These are phyloP conservation scores for Herpotrichia juniperi DNA, from an alignment of 2,329 filamentous ascomycete genomes.

Conservation along the genomic window DNA sequence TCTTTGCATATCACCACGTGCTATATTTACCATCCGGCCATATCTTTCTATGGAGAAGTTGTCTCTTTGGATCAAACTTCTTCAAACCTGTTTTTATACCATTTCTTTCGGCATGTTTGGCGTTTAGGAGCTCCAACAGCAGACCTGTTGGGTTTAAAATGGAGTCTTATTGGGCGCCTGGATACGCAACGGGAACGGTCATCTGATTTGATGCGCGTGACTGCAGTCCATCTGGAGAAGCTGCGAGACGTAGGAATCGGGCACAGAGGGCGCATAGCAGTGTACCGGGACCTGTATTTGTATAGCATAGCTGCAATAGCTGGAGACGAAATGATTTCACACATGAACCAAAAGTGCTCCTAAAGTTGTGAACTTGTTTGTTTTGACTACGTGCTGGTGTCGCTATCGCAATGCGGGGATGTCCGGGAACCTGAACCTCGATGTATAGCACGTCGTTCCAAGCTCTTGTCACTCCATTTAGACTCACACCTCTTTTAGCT, in stretches of 20 bases:
- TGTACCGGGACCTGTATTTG: conserved; percentile 3
- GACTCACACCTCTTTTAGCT: conserved; percentile 8
- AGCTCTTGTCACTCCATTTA: conserved; percentile 7
- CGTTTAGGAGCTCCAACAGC: conserved; percentile 23
- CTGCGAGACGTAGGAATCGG: background rate
- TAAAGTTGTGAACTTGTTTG: background rate
- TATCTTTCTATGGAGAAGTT: background rate
- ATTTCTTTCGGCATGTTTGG: conserved; percentile 26
- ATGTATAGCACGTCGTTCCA: conserved; percentile 6
- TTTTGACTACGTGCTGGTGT: conserved; percentile 5
- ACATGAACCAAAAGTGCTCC: background rate
- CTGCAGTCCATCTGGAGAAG: background rate
- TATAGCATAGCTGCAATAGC: background rate
- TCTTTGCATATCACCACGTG: background rate
- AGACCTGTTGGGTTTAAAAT: conserved; percentile 25
- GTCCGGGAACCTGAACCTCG: conserved; percentile 15
- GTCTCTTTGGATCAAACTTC: conserved; percentile 11
- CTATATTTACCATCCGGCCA: background rate
- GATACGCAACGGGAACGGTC: conserved; percentile 10
- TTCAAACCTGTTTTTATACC: conserved; percentile 14
- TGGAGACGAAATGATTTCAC: background rate
- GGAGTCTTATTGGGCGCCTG: conserved; percentile 23
- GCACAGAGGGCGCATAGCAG: background rate
- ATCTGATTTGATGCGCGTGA: conserved; percentile 11
- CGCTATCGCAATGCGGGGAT: conserved; percentile 15